Base-by-base conservation (phyloP, 1,284 basidiomycete species). In the Puccinia hordei region DNA sequence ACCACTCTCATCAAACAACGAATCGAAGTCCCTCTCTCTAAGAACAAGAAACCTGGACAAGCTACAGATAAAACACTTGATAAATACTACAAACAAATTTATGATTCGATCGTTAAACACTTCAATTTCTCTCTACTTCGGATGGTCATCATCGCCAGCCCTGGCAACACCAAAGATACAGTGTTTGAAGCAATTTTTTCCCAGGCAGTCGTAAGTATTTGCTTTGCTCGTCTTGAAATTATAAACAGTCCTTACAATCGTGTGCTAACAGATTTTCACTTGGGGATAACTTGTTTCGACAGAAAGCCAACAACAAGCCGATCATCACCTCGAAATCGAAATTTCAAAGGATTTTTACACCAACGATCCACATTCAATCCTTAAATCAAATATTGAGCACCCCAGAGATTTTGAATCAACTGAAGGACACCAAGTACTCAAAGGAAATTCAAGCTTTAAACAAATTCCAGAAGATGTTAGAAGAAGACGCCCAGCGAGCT, bases 371-470 rank as follows among this genome's bases (percentile, higher is more conserved):
- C 86, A 94, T 99, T 5, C 97, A 99, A 85, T 94, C 94, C 83
- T 87, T 99, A 61, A 91, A 96, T 68, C 95, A 99, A 84, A 94
- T 98, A 15, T 86, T 99, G 83, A 92, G 95, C 84, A 96, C 77
- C 5, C 77, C 77, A 49, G 65, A 79, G 27, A 79, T 79, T 35
- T 87, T 88, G 5, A 86, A 90, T 3, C 93, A 92, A 83, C 87
- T 99, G 75, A 95, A 96, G 85, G 96, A 98, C 83, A 98, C 97
- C 19, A 99, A 99, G 85, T 99, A 99, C 86, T 95, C 97, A 0
- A 89, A 93, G 73, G 97, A 99, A 87, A 95, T 95, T 4, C 88
- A 94, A 57, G 90, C 93, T 86, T 88, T 98, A 2, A 94, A 97
- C 86, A 94, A 89, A 94, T 72, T 79, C 13, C 44, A 79, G 15